A percentile compares a stretch with the other conserved stretches of the same genome.
These are phyloP conservation scores for Glonium stellatum DNA, from an alignment of 495 filamentous ascomycete species.

Conservation along the genomic window DNA sequence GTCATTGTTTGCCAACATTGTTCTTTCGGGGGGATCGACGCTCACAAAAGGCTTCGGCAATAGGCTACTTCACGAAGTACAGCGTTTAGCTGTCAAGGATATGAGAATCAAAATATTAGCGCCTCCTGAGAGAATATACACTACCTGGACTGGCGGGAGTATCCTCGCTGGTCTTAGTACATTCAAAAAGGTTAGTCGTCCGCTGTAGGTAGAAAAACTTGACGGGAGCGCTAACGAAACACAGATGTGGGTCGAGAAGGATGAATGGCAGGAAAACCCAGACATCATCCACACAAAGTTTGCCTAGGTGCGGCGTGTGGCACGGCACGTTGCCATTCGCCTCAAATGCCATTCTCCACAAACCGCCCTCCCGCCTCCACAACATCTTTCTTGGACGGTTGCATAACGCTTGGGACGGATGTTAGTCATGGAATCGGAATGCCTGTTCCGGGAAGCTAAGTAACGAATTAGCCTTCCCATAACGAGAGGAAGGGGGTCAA, in stretches of 20 bases:
- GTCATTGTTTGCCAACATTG: slow-evolving; percentile 89
- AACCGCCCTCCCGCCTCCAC: slow-evolving; percentile 23
- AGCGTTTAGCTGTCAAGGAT: slow-evolving; percentile 88
- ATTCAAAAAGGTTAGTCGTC: slow-evolving; percentile 77
- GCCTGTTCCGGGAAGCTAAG: slow-evolving; percentile 3
- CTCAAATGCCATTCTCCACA: slow-evolving; percentile 12
- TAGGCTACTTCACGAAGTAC: slow-evolving; percentile 82
- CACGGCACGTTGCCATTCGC: slow-evolving; percentile 16
- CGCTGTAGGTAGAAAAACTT: no score
- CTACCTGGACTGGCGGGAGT: slow-evolving; percentile 96
- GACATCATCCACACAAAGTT: slow-evolving; percentile 98
- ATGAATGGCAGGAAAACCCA: slow-evolving; percentile 99
- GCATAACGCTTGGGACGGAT: slow-evolving; percentile 19
- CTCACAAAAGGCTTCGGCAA: slow-evolving; percentile 93
- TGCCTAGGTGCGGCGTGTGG: slow-evolving; percentile 47
- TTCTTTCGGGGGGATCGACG: slow-evolving; percentile 90
- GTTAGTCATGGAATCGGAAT: slow-evolving; percentile 29
- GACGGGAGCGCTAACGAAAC: slow-evolving; percentile 4
- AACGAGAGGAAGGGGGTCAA: slow-evolving; percentile 1
- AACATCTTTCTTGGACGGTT: slow-evolving; percentile 19
- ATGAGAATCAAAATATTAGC: slow-evolving; percentile 99
- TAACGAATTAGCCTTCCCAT: not conserved
- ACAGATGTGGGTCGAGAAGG: slow-evolving; percentile 98
- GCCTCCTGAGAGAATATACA: slow-evolving; percentile 94
- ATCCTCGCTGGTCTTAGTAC: slow-evolving; percentile 96